Evolutionary conservation across 208 protist genomes (phyloP), one percentile per base, ranked within the genome.

Genomic region (Trypanosoma melophagium): DNA sequence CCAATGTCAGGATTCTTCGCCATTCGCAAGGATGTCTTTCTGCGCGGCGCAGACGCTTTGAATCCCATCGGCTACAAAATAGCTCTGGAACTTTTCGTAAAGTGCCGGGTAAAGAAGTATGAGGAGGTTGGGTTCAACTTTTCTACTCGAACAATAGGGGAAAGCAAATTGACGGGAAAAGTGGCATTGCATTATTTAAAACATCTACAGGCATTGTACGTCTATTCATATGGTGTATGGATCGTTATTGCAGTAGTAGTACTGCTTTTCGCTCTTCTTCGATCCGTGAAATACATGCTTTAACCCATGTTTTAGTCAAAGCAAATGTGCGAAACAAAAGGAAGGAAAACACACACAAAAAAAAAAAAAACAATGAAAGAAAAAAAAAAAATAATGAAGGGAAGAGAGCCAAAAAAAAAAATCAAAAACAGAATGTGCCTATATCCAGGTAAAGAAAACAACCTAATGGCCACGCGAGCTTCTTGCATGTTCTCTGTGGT

Each of bases 1-100:
- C 94, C 94, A 12, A 98, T 98, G 94, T 95, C 91, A 31, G 94
- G 94, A 38, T 96, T 98, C 63, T 98, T 98, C 68, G 88, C 81
- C 14, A 45, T 98, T 10, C 87, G 86, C 13, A 77, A 80, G 28
- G 69, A 74, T 10, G 79, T 83, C 16, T 91, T 95, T 71, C 55
- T 71, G 64, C 60, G 66, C 14, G 88, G 84, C 21, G 50, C 70
- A 9, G 17, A 41, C 14, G 65, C 63, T 25, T 58, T 97, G 51
- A 95, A 85, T 68, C 82, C 94, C 17, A 93, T 96, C 57, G 94
- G 94, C 7, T 98, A 94, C 83, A 98, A 98, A 66, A 97, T 98
- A 67, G 94, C 90, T 1, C 76, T 98, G 25, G 92, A 97, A 66
- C 65, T 97, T 31, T 95, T 95, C 51, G 92, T 97, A 38, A 97